Base-by-base conservation (phyloP, 176 grass and related monocot genomes). In the Aegilops speltoides region DNA sequence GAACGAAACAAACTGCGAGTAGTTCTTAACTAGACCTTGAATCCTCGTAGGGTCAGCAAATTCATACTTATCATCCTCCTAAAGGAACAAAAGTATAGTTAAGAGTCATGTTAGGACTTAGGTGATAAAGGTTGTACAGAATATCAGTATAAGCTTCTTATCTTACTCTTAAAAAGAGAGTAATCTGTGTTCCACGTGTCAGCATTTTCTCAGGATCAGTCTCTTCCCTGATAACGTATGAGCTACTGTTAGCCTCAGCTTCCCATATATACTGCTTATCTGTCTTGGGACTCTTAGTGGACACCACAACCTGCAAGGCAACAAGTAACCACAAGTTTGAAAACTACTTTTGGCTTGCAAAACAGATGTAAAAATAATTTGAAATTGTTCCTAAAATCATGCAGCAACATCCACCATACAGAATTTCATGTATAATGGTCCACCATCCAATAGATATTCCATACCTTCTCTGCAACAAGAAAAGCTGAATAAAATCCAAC, bases 401-500 rank as follows among this genome's bases (percentile, higher is more conserved):
- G 6, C 54, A 72, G 82, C 36, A 38, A 38, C 36, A 8, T 8
- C 36, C 36, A 34, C 33, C 33, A 34, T 34, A 34, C 5, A 34
- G 33, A 34, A 72, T 65, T 65, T 74, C 76, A 61, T 56, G 61
- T 85, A 66, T 13, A 56, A 2, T 40, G 48, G 8, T 46, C 38
- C 38, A 69, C 40, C 7, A 71, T 57, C 41, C 14, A 80, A 52
- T 7, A 85, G 16, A 83, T 19, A 80, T 29, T 79, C 11, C 23
- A 82, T 84, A 93, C 93, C 93, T 86, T 90, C 33, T 93, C 80
- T 28, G 95, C 87, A 85, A 95, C 95, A 85, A 98, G 95, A 87
- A 98, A 98, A 68, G 95, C 93, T 0, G 95, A 98, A 88, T 98
- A 98, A 79, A 98, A 98, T 29, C 95, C 93, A 28, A 98, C 95